These are phyloP conservation scores for Nepenthes mirabilis DNA, from an alignment of 148 eudicot genomes.

Conservation along the genomic window DNA sequence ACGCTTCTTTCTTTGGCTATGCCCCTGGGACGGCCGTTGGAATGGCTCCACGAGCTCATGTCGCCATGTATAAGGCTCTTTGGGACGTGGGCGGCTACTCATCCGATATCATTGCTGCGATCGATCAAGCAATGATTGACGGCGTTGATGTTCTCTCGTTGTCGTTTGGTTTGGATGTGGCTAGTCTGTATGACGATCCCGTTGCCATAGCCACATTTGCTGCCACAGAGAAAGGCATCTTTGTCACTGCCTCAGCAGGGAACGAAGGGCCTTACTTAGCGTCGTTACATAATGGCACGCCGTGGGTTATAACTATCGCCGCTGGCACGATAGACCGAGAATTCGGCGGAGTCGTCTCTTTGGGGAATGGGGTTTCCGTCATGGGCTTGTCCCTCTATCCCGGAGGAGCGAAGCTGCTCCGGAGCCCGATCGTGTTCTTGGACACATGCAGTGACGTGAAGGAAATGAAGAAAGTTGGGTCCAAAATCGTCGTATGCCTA, in stretches of 20 bases:
- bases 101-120: conserved; percentile 50
- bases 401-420: conserved; percentile 5
- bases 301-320: conserved; percentile 56
- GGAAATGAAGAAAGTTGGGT: conserved; percentile 3
- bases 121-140: conserved; percentile 49
- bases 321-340: conserved; percentile 58
- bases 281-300: conserved; percentile 27
- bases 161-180: conserved; percentile 24
- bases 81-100: conserved; percentile 27
- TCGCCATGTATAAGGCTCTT: conserved; percentile 53
- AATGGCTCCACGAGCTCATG: conserved; percentile 56
- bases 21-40: conserved; percentile 47
- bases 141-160: conserved; percentile 57
- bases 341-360: conserved; percentile 17
- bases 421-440: conserved; percentile 8
- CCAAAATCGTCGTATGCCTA: conserved; percentile 23
- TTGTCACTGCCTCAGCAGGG: conserved; percentile 48
- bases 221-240: conserved; percentile 38
- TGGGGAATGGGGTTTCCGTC: conserved; percentile 19
- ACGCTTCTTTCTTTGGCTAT: conserved; percentile 24
- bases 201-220: conserved; percentile 32
- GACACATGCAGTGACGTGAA: conserved; percentile 10
- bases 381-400: conserved; percentile 23
- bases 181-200: conserved; percentile 9
- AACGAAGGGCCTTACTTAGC: conserved; percentile 23